These are phyloP conservation scores for Neospermospora avenae DNA, from an alignment of 2,329 filamentous ascomycete genomes.

Conservation along the genomic window DNA sequence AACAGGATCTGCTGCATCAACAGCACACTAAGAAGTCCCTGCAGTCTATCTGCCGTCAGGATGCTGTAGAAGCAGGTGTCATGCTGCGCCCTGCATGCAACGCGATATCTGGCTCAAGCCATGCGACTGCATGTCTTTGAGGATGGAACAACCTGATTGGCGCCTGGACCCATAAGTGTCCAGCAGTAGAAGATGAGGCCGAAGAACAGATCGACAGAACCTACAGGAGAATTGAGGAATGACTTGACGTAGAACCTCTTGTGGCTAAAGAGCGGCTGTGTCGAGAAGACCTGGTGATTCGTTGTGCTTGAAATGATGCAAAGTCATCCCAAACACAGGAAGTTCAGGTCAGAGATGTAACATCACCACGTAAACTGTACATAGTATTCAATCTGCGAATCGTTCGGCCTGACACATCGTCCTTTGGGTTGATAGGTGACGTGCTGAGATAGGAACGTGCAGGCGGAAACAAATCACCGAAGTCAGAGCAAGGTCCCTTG, in stretches of 20 bases:
- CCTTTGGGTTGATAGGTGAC: not conserved
- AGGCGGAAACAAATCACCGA: not conserved
- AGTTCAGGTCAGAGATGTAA: not conserved
- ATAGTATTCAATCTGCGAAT: not conserved
- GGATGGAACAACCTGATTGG: not conserved
- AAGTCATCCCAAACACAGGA: not conserved
- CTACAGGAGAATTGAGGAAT: not conserved
- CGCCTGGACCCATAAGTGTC: not conserved
- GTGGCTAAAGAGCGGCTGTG: not conserved
- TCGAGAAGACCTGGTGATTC: not conserved
- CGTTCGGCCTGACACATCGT: not conserved
- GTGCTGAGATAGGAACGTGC: not conserved
- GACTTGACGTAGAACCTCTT: not conserved
- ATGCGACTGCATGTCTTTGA: not conserved
- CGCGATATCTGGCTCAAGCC: not conserved
- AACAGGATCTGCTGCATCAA: not conserved
- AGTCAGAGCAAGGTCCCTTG: not conserved
- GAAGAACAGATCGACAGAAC: not conserved
- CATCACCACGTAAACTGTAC: not conserved
- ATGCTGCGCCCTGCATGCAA: conserved; percentile 5
- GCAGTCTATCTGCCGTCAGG: conserved; percentile 12
- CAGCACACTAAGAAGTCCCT: conserved; percentile 3
- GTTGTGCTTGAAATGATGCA: not conserved
- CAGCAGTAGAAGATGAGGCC: not conserved
- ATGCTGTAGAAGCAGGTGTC: not conserved